phyloP scores from a whole-genome alignment of 73 alveolate genomes.

The Paramecium sexaurelia region DNA sequence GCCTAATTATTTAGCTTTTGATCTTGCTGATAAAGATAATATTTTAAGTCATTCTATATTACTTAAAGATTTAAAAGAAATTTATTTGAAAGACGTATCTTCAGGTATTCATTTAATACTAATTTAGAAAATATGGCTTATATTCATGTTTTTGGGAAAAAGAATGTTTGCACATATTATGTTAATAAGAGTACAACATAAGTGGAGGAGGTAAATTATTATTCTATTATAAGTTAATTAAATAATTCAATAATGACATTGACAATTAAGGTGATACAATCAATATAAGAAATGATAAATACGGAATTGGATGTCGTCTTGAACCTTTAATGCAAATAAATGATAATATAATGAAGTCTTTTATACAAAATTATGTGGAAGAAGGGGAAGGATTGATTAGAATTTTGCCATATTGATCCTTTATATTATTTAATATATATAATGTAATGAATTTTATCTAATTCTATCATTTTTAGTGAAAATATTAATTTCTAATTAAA shows the following conservation, averaged over 20 bases:
- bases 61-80: not conserved
- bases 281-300: not conserved
- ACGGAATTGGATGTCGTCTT: not conserved
- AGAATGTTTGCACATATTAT: not conserved
- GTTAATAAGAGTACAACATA: not conserved
- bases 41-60: not conserved
- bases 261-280: not conserved
- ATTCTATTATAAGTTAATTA: not conserved
- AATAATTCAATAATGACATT: not conserved
- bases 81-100: not conserved
- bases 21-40: not conserved
- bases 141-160: not conserved
- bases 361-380: not conserved
- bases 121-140: not conserved
- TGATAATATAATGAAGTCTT: not conserved
- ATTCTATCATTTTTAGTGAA: not conserved
- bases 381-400: conserved; percentile 21
- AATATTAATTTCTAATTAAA: not conserved
- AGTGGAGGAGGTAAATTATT: not conserved
- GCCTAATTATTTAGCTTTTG: not conserved
- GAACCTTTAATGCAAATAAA: conserved; percentile 18
- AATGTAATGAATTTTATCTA: not conserved
- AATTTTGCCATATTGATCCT: not conserved
- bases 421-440: not conserved
- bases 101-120: not conserved